Percentiles rank a stretch among this genome's conserved stretches.
Evolutionary conservation across 2,329 filamentous ascomycete genomes (phyloP).

Genomic region (Tolypocladium amazonense): DNA sequence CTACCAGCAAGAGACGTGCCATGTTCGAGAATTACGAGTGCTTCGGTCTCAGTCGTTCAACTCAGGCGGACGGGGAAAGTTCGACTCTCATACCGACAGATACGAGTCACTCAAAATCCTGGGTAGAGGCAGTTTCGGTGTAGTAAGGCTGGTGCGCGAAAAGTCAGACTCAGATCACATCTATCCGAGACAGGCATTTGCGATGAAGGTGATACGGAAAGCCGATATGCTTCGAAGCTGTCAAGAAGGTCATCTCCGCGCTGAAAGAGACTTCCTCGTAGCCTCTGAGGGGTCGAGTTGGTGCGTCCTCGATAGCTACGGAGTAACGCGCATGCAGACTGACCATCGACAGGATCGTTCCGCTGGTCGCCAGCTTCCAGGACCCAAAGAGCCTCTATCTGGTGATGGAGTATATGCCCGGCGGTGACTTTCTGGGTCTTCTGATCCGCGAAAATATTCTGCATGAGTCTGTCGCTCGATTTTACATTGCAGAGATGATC

Average conservation of each 20-base stretch:
- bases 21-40: constrained; percentile 64
- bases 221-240: constrained; percentile 83
- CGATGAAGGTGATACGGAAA: constrained; percentile 96
- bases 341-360: constrained; percentile 55
- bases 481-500: constrained; percentile 94
- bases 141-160: constrained; percentile 77
- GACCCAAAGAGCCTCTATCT: constrained; percentile 77
- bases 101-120: constrained; percentile 76
- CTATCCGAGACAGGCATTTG: constrained; percentile 53
- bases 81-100: constrained; percentile 16
- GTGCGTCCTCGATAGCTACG: constrained; percentile 24
- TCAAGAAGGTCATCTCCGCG: constrained; percentile 85
- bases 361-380: constrained; percentile 80
- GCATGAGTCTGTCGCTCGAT: constrained; percentile 66
- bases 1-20: constrained; percentile 55
- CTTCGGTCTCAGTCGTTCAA: constrained; percentile 31
- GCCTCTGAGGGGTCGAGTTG: constrained; percentile 79
- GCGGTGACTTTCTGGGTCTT: constrained; percentile 83
- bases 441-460: constrained; percentile 78
- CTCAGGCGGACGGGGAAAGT: constrained; percentile 3
- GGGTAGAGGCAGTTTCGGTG: constrained; percentile 89
- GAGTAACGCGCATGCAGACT: neutral
- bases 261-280: constrained; percentile 86
- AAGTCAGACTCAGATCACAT: constrained; percentile 24
- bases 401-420: constrained; percentile 97